phyloP scores from a whole-genome alignment of 2,329 filamentous ascomycete species.

The Oidium heveae region DNA sequence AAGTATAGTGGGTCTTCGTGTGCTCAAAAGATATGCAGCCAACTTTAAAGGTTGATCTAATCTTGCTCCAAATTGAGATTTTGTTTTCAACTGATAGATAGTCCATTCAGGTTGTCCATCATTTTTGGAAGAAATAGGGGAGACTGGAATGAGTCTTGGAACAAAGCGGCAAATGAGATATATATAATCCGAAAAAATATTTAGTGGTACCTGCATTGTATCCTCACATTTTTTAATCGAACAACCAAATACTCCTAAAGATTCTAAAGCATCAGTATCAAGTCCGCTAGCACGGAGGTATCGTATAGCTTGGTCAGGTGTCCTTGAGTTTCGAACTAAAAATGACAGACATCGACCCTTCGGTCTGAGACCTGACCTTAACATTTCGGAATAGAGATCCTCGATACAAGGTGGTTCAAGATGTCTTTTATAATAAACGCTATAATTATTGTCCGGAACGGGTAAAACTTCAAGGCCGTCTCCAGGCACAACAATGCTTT shows the following conservation, averaged over 20 bases:
- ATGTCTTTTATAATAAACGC: conserved; percentile 38
- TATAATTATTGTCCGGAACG: conserved; percentile 30
- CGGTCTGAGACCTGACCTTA: conserved; percentile 21
- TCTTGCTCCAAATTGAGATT: not conserved
- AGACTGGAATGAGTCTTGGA: not conserved
- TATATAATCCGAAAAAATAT: not conserved
- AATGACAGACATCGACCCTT: conserved; percentile 25
- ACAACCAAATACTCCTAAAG: not conserved
- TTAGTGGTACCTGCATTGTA: not conserved
- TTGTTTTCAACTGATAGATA: not conserved
- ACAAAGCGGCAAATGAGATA: conserved; percentile 1
- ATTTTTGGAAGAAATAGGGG: not conserved
- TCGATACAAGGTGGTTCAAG: conserved; percentile 31
- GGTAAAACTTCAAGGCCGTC: conserved; percentile 30
- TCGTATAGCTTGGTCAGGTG: conserved; percentile 20
- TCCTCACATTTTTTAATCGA: not conserved
- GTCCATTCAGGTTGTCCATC: not conserved
- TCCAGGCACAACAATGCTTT: conserved; percentile 24
- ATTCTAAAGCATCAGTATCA: not conserved
- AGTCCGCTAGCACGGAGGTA: conserved; percentile 24
- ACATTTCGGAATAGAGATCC: conserved; percentile 34
- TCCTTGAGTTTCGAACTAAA: conserved; percentile 27
- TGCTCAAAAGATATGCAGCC: conserved; percentile 6
- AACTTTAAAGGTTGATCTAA: conserved; percentile 5
- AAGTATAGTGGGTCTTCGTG: conserved; percentile 6